These are phyloP conservation scores for Candolleomyces aberdarensis DNA, from an alignment of 768 basidiomycete genomes.

Conservation along the genomic window DNA sequence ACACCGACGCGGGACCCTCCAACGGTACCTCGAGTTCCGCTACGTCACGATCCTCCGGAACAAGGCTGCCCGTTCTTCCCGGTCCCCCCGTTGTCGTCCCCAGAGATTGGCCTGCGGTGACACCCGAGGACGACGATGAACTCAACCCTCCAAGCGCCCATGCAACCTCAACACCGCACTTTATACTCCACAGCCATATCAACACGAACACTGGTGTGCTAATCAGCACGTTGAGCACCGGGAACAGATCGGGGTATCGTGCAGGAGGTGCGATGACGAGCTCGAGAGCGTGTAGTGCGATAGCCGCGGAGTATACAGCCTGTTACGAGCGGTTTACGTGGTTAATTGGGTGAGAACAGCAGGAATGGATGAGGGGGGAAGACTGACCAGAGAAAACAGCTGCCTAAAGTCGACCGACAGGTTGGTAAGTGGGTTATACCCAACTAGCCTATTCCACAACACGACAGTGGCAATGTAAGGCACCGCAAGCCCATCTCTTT, in stretches of 20 bases:
- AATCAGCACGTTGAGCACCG: slow-evolving; percentile 81
- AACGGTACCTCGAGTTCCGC: no score
- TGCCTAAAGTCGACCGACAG: slow-evolving; percentile 43
- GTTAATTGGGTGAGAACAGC: background rate
- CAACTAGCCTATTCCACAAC: slow-evolving; percentile 83
- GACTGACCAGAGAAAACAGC: slow-evolving; percentile 49
- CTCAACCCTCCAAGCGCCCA: slow-evolving; percentile 73
- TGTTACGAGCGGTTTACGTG: slow-evolving; percentile 12
- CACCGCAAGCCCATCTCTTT: slow-evolving; percentile 70
- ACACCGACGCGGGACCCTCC: no score
- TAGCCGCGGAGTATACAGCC: slow-evolving; percentile 55
- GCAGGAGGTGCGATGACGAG: slow-evolving; percentile 57
- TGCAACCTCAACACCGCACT: slow-evolving; percentile 70
- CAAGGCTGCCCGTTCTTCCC: no score
- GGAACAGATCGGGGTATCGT: slow-evolving; percentile 81
- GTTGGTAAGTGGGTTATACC: slow-evolving; percentile 61
- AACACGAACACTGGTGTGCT: slow-evolving; percentile 78
- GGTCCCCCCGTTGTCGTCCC: no score
- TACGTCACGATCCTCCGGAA: no score
- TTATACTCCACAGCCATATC: slow-evolving; percentile 89
- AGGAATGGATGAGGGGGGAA: slow-evolving; percentile 1
- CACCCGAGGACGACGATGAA: background rate
- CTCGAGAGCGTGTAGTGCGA: slow-evolving; percentile 64
- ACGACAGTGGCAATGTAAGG: slow-evolving; percentile 68
- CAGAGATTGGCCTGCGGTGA: no score